Evolutionary conservation across 2,329 filamentous ascomycete species (phyloP).

Genomic region (Fusarium pseudoanthophilum): DNA sequence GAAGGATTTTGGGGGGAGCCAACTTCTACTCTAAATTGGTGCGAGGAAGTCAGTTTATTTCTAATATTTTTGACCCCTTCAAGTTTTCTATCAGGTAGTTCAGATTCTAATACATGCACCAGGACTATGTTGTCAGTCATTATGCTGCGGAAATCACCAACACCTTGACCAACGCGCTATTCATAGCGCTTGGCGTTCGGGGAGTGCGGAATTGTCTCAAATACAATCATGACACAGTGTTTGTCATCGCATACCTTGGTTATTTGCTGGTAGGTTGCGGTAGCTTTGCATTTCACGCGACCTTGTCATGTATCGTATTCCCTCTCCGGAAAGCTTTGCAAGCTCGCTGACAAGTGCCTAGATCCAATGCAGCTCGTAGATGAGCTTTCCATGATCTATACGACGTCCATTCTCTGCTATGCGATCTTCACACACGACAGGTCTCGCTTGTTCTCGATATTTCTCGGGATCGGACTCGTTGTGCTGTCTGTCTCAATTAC

Average conservation of each 20-base stretch:
- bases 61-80: too few species aligned
- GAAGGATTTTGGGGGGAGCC: not conserved
- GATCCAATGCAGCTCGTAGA: not conserved
- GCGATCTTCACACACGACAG: not conserved
- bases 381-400: not conserved
- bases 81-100: too few species aligned
- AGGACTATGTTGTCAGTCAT: not conserved
- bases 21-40: not conserved
- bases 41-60: not conserved
- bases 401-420: not conserved
- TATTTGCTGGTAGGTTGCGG: not conserved
- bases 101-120: too few species aligned
- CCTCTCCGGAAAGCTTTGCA: fast-evolving
- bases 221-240: not conserved
- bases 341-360: fast-evolving
- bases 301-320: not conserved
- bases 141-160: not conserved
- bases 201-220: not conserved
- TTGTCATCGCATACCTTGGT: not conserved
- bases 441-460: not conserved
- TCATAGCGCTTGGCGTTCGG: not conserved
- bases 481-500: not conserved
- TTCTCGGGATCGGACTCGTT: not conserved
- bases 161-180: not conserved
- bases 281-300: not conserved